Base-by-base conservation (phyloP, 1,284 basidiomycete genomes). In the Peniophora sp. region DNA sequence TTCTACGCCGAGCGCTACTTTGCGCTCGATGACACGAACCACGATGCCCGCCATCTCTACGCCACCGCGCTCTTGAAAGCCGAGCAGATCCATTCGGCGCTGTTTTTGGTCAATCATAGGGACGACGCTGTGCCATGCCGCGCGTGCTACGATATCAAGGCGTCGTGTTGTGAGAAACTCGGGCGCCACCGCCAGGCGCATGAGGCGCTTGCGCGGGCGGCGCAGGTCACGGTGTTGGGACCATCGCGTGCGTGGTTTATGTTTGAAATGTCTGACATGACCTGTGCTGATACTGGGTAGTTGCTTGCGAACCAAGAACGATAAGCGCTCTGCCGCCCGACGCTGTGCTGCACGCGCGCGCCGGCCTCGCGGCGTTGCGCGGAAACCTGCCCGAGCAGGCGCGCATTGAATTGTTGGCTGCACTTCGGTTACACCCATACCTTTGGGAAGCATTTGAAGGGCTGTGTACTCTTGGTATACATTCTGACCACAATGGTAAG, bases 381-480 rank as follows among this genome's bases (percentile, higher is more conserved):
- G 88, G 85, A 45, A 89, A 90, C 63, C 73, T 87, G 51, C 76
- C 76, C 2, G 83, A 86, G 50, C 76, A 79, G 55, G 93, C 94
- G 14, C 73, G 77, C 24, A 65, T 71, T 49, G 85, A 83, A 62
- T 95, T 89, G 64, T 74, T 76, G 35, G 76, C 83, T 52, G 90
- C 92, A 12, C 73, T 97, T 51, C 65, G 69, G 14, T 66, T 86
- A 46, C 85, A 93, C 64, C 88, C 90, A 20, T 81, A 91, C 68
- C 68, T 94, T 46, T 97, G 93, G 93, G 94, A 97, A 65, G 94
- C 94, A 1, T 92, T 95, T 62, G 88, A 92, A 57, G 92, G 90
- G 0, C 68, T 97, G 24, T 97, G 93, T 64, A 71, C 81, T 48
- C 70, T 92, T 37, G 93, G 94, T 91, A 58, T 57, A 77, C 46